Conservation (phyloP, 169 alveolate species). For the Plasmodium sp. region DNA sequence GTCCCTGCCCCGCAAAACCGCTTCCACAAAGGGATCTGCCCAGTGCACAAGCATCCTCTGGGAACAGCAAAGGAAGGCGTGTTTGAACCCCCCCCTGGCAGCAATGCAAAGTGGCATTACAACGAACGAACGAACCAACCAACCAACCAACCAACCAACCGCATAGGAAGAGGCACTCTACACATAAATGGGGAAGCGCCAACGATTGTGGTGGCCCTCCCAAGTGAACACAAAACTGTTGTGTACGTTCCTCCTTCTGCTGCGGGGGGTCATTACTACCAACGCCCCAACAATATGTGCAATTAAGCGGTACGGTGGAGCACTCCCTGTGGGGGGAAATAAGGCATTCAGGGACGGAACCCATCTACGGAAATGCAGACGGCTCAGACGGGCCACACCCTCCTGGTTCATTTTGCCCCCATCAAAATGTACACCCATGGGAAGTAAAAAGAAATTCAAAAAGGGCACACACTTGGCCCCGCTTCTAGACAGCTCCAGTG, state of each 20-base stretch:
- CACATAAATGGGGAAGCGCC: background rate
- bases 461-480: background rate
- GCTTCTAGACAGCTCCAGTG: background rate
- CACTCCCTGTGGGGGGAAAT: background rate
- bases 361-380: background rate
- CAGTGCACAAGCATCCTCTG: background rate
- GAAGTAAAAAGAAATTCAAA: background rate
- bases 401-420: background rate
- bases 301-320: background rate
- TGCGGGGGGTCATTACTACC: background rate
- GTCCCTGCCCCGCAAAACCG: background rate
- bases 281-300: background rate
- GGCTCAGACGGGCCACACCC: background rate
- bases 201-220: background rate
- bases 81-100: background rate
- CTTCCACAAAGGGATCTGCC: background rate
- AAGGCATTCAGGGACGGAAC: background rate
- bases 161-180: background rate
- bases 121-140: too few relatives aligned
- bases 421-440: background rate
- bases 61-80: background rate
- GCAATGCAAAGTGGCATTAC: background rate
- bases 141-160: too few relatives aligned
- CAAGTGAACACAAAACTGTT: background rate
- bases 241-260: background rate